phyloP scores from a whole-genome alignment of 2,329 filamentous ascomycete genomes.

The Phoma herbarum region DNA sequence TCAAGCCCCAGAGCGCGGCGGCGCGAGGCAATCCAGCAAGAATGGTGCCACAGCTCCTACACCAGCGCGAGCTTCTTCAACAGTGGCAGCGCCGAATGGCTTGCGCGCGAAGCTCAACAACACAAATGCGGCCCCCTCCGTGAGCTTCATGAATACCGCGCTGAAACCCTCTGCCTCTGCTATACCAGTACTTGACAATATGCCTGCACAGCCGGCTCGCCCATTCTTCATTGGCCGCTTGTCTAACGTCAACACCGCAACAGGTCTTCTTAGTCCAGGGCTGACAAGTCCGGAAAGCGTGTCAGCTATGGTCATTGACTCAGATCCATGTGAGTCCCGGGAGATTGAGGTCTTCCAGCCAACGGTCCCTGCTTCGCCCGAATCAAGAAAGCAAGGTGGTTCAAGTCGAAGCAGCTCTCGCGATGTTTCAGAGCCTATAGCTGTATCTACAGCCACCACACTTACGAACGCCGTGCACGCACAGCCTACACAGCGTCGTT shows the following conservation, averaged over 20 bases:
- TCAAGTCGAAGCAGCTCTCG: neutral
- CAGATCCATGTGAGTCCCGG: neutral
- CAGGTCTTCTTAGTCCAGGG: constrained; percentile 5
- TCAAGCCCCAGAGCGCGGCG: neutral
- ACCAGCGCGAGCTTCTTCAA: neutral
- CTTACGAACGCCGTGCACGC: neutral
- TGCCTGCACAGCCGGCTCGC: constrained; percentile 11
- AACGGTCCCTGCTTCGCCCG: neutral
- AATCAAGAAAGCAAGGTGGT: neutral
- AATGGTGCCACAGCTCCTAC: neutral
- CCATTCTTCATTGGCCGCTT: constrained; percentile 24
- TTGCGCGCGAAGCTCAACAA: constrained; percentile 2
- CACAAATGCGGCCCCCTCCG: constrained; percentile 27
- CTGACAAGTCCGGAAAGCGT: constrained; percentile 8
- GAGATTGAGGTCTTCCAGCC: neutral
- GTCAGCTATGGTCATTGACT: neutral
- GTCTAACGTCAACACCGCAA: neutral
- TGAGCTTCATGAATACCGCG: constrained; percentile 32
- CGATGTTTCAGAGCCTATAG: neutral
- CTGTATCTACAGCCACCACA: neutral
- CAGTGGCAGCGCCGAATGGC: neutral
- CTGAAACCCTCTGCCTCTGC: constrained; percentile 26
- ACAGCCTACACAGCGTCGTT: neutral
- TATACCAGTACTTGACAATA: constrained; percentile 6
- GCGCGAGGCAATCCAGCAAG: neutral